Percentiles rank a stretch among this genome's conserved stretches.
phyloP scores from a whole-genome alignment of 352 stramenopile genomes.

The Pythium brachiatum region DNA sequence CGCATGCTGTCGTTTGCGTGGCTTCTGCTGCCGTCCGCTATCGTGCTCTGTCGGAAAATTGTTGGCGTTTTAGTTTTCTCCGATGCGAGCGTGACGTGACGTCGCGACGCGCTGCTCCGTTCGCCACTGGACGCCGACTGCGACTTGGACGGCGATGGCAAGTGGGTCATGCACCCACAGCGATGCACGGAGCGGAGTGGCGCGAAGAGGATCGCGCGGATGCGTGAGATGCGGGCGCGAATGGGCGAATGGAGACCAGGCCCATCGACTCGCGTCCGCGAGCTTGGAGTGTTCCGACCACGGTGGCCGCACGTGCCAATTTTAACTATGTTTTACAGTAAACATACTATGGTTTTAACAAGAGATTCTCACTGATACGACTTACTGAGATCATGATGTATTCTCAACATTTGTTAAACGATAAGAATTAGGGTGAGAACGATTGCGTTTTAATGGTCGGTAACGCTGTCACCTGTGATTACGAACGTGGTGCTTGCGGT shows the following conservation, averaged over 20 bases:
- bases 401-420: not conserved
- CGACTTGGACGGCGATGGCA: not conserved
- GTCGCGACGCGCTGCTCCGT: not conserved
- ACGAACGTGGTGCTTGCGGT: not conserved
- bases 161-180: not conserved
- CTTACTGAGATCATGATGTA: not conserved
- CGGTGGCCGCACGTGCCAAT: not conserved
- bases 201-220: not conserved
- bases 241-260: not conserved
- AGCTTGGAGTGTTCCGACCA: not conserved
- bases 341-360: not conserved
- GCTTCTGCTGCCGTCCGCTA: not conserved
- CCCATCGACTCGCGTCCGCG: not conserved
- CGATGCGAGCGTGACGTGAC: not conserved
- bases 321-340: not conserved
- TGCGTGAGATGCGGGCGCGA: not conserved
- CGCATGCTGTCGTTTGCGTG: not conserved
- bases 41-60: not conserved
- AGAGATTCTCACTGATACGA: not conserved
- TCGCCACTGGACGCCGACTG: too few species aligned
- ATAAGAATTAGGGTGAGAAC: not conserved
- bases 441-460: not conserved
- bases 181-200: not conserved
- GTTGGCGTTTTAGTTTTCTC: slow-evolving; percentile 4
- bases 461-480: not conserved